Base-by-base conservation (phyloP, 2,329 filamentous ascomycete species). In the Rhinocladiella mackenziei region DNA sequence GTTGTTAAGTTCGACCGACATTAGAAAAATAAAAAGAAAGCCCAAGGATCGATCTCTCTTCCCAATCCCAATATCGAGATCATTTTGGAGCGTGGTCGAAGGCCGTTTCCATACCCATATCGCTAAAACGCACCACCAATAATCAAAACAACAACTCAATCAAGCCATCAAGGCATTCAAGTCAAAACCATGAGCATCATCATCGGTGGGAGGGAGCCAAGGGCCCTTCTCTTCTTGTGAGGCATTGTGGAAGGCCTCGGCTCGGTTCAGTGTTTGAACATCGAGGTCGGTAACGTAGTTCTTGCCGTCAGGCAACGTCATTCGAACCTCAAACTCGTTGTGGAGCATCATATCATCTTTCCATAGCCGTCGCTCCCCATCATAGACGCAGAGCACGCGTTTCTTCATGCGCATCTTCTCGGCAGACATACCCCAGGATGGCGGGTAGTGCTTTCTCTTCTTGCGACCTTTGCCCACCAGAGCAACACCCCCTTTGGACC, bases 331-430 rank as follows among this genome's bases (percentile, higher is more conserved):
- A 60, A 92, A 89, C 58, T 95, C 89, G 11, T 86, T 89, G 57
- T 89, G 88, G 37, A 98, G 81, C 89, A 96, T 94, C 88, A 97
- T 92, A 68, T 98, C 92, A 62, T 98, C 92, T 72, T 97, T 97
- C 78, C 86, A 92, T 37, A 98, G 76, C 30, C 91, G 82, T 40
- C 89, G 81, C 11, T 77, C 77, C 1, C 92, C 92, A 61, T 97
- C 89, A 60, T 94, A 98, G 14, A 94, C 86, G 53, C 88, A 88
- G 59, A 97, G 75, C 43, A 96, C 88, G 19, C 92, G 86, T 78
- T 96, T 96, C 80, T 94, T 96, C 80, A 94, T 94, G 62, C 86
- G 94, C 87, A 97, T 95, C 72, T 92, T 89, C 59, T 87, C 85
- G 60, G 86, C 83, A 51, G 89, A 80, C 59, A 89, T 92, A 39